phyloP scores from a whole-genome alignment of 2,329 filamentous ascomycete genomes.

The Lithohypha guttulata region DNA sequence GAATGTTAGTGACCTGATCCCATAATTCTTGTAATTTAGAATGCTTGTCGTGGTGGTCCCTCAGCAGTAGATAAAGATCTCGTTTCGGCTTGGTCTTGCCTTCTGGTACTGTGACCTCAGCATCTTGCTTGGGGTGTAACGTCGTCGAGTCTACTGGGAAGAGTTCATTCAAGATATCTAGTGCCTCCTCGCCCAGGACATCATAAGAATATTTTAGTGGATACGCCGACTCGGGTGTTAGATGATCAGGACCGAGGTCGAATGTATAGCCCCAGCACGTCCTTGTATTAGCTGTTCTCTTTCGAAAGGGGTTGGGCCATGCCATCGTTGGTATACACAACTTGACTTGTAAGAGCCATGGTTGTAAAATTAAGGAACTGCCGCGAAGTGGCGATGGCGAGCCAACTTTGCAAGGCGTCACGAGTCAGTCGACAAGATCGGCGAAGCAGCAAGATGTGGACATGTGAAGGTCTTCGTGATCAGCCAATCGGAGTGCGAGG shows the following conservation, averaged over 20 bases:
- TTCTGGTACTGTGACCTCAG: not conserved
- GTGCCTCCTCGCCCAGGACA: conserved; percentile 53
- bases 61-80: conserved; percentile 54
- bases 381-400: not conserved
- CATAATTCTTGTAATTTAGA: conserved; percentile 49
- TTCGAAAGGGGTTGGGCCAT: conserved; percentile 24
- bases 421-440: conserved; percentile 1
- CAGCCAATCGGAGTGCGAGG: conserved; percentile 7
- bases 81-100: conserved; percentile 27
- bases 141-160: conserved; percentile 31
- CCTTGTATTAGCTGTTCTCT: conserved; percentile 21
- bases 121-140: not conserved
- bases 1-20: conserved; percentile 55
- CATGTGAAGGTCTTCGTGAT: not conserved
- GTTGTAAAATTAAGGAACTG: not conserved
- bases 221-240: conserved; percentile 47
- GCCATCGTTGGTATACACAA: conserved; percentile 15
- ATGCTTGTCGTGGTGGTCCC: conserved; percentile 47
- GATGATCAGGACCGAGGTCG: conserved; percentile 56
- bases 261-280: conserved; percentile 56
- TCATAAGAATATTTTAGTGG: conserved; percentile 59
- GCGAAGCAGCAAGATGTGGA: not conserved
- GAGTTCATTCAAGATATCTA: conserved; percentile 53
- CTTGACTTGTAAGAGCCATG: not conserved
- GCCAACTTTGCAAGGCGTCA: not conserved